Percentiles rank a stretch among this genome's conserved stretches.
Evolutionary conservation across 305 asterid genomes (phyloP).

Genomic region (Fraxinus nigra): DNA sequence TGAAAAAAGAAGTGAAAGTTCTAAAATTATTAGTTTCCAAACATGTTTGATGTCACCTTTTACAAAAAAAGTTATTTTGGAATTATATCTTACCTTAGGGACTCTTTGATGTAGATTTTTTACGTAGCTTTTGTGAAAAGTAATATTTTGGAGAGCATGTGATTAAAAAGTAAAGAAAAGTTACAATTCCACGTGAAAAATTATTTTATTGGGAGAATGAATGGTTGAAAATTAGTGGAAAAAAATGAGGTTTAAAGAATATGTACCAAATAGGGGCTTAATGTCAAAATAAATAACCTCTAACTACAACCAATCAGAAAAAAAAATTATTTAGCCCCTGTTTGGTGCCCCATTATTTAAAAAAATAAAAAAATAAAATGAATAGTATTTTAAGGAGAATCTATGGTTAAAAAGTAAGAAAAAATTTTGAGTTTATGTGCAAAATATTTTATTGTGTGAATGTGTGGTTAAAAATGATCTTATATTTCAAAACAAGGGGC

Average conservation of each 20-base stretch:
- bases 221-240: neutral
- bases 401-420: too few relatives aligned
- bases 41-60: neutral
- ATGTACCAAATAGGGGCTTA: neutral
- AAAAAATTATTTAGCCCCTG: neutral
- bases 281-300: neutral
- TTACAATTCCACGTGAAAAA: neutral
- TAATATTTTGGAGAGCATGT: neutral
- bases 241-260: neutral
- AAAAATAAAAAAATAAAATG: too few relatives aligned
- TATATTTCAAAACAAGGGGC: too few relatives aligned
- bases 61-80: neutral
- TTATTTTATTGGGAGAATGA: neutral
- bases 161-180: neutral
- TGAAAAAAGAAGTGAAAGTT: neutral
- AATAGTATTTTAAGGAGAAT: too few relatives aligned
- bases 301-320: neutral
- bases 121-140: neutral
- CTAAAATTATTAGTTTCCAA: neutral
- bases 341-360: too few relatives aligned
- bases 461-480: too few relatives aligned
- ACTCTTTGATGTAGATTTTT: neutral
- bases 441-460: too few relatives aligned
- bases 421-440: too few relatives aligned
- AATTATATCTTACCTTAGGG: neutral